Evolutionary conservation across 345 rosid species (phyloP), one percentile per base, ranked within the genome.

Genomic region (Firmiana major): DNA sequence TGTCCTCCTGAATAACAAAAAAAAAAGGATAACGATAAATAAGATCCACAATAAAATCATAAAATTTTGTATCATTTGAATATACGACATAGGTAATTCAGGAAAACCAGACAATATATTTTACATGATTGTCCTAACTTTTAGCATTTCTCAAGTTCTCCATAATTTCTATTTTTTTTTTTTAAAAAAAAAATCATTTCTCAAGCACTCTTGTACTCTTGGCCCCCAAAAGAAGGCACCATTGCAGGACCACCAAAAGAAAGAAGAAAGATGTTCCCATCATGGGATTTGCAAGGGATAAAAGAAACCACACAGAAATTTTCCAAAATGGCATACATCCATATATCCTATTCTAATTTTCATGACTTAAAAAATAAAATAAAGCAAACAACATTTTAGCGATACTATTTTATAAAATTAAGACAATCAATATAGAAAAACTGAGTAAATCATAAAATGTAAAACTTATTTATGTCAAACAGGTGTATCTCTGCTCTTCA

Each of bases 1-100:
- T 85, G 42, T 92, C 99, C 79, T 86, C 99, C 97, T 94, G 85
- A 81, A 83, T 6, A 12, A 64, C 43, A 1, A 77, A 57, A 45
- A 77, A 21, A 1, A 31, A n/a, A n/a, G n/a, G 12, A 10, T 59
- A 77, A 57, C 34, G 45, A 13, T 63, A 49, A 73, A 53, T 53
- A 78, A 68, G n/a, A 75, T 43, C 24, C 17, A 28, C 45, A 34
- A 7, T 42, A 60, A 34, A 26, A 6, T 2, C 10, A 62, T n/a
- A 8, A 34, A 17, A 6, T 43, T 28, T 48, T 19, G 34, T 21
- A 69, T 40, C 77, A 46, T 38, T 31, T 24, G 7, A 3, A 16
- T 2, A 10, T 0, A 28, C 0, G 24, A 7, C 6, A 55, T 58
- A 62, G 43, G 19, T 13, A 21, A 78, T 17, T 43, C 1, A 71